Conservation (phyloP, 2,329 filamentous ascomycete genomes). For the Delphinella strobiligena region DNA sequence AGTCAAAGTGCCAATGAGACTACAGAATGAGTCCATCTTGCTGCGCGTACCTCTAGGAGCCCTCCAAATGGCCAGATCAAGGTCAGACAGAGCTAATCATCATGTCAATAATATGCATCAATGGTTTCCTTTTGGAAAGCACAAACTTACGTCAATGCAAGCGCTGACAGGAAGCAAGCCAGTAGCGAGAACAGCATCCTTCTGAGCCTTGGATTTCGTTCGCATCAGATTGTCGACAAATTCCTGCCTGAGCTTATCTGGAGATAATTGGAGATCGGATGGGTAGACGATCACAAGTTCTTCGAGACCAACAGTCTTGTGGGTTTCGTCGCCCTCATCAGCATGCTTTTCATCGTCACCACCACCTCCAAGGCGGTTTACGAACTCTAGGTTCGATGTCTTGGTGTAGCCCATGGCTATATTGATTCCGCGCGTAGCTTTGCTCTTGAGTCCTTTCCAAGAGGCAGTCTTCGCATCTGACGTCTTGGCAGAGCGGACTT, state of each 20-base stretch:
- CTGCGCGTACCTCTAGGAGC: too few species aligned
- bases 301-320: constrained; percentile 26
- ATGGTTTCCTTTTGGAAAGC: too few species aligned
- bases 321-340: constrained; percentile 19
- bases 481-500: constrained; percentile 31
- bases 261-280: constrained; percentile 16
- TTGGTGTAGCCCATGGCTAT: constrained; percentile 31
- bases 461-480: constrained; percentile 26
- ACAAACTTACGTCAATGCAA: constrained; percentile 18
- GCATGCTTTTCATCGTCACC: constrained; percentile 15
- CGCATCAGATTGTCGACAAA: constrained; percentile 31
- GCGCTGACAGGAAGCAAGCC: constrained; percentile 27
- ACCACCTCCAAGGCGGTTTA: constrained; percentile 26
- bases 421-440: constrained; percentile 27
- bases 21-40: too few species aligned
- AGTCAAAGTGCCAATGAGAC: too few species aligned
- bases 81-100: constrained; percentile 18
- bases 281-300: constrained; percentile 32
- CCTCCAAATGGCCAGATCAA: constrained; percentile 28
- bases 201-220: constrained; percentile 29
- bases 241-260: constrained; percentile 26
- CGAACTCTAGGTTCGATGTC: constrained; percentile 30
- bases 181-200: constrained; percentile 31
- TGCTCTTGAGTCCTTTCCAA: constrained; percentile 32
- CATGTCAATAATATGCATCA: too few species aligned